Evolutionary conservation across 176 grass and related monocot species (phyloP), one percentile per base, ranked within the genome.

Genomic region (Raddia distichophylla): DNA sequence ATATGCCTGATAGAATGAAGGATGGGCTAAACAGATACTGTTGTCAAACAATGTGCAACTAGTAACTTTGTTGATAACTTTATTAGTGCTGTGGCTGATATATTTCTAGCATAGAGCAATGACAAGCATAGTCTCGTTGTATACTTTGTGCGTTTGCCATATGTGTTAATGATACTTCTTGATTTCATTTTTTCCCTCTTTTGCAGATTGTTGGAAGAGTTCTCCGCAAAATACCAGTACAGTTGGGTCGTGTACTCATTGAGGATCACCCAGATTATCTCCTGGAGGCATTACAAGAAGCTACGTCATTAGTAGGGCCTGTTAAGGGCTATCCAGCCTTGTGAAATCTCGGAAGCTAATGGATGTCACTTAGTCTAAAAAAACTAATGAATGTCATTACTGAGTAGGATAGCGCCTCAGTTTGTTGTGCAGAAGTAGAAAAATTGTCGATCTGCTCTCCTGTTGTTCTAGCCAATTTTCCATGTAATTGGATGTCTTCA

Each of bases 141-240:
- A 19, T 71, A 43, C 13, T 37, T 67, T 67, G 50, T 67, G 27
- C 9, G 40, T 61, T 11, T 74, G 12, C 46, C 7, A 6, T 51
- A 27, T n/a, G 13, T 20, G 32, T 15, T 16, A 3, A 5, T 15
- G 3, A 65, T 40, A 22, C 68, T 34, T 14, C 67, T 27, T 27
- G 27, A 27, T 27, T 27, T 27, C 27, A 27, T 27, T 27, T 27
- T 27, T 27, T 1, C 27, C 27, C 27, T 27, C 27, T 27, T 27
- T 27, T 27, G 27, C 27, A 98, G 95, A 94, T 98, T 46, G 88
- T 98, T 71, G 95, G 95, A 50, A 87, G 83, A 85, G 79, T 87
- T 82, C 64, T 98, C 42, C 81, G 78, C 75, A 94, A 94, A 86
- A 49, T 93, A 81, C 69, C 78, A 0, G 44, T 71, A 40, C 10